A percentile compares a stretch with the other conserved stretches of the same genome.
Evolutionary conservation across 1,139 yeast species (phyloP).

Genomic region (Hansenula lynferdii): DNA sequence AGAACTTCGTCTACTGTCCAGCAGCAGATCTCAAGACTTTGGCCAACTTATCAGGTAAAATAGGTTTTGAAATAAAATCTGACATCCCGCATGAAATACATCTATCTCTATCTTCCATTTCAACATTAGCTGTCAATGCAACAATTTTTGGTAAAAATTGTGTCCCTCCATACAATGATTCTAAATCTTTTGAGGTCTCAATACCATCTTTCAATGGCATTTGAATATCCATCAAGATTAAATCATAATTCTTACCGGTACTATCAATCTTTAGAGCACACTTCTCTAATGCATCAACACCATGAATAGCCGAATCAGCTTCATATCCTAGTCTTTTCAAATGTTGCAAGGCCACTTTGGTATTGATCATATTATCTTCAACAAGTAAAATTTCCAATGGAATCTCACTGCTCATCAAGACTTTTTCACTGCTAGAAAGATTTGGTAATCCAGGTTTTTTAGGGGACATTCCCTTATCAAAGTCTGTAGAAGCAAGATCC

Average conservation of each 20-base stretch:
- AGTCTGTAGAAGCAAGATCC: background rate
- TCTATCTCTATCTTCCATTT: constrained; percentile 46
- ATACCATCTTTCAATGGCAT: constrained; percentile 88
- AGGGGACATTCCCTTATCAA: background rate
- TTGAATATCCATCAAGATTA: constrained; percentile 91
- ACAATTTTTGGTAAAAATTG: constrained; percentile 36
- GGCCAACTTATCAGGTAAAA: constrained; percentile 42
- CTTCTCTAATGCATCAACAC: constrained; percentile 83
- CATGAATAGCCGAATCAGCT: constrained; percentile 73
- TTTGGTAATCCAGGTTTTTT: constrained; percentile 4
- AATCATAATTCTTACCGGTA: constrained; percentile 49
- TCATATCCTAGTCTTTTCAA: constrained; percentile 46
- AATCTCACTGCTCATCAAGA: constrained; percentile 25
- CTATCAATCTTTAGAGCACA: constrained; percentile 79
- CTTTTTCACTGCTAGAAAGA: constrained; percentile 1
- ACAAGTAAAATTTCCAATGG: constrained; percentile 72
- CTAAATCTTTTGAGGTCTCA: constrained; percentile 83
- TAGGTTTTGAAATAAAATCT: constrained; percentile 53
- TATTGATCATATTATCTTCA: constrained; percentile 88
- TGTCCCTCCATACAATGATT: constrained; percentile 43
- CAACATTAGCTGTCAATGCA: constrained; percentile 55
- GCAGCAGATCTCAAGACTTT: constrained; percentile 21
- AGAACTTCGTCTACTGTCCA: constrained; percentile 3
- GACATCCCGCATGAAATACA: constrained; percentile 50
- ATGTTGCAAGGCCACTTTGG: constrained; percentile 76